phyloP scores from a whole-genome alignment of 805 yeast genomes.

The Metschnikowia aberdeeniae region DNA sequence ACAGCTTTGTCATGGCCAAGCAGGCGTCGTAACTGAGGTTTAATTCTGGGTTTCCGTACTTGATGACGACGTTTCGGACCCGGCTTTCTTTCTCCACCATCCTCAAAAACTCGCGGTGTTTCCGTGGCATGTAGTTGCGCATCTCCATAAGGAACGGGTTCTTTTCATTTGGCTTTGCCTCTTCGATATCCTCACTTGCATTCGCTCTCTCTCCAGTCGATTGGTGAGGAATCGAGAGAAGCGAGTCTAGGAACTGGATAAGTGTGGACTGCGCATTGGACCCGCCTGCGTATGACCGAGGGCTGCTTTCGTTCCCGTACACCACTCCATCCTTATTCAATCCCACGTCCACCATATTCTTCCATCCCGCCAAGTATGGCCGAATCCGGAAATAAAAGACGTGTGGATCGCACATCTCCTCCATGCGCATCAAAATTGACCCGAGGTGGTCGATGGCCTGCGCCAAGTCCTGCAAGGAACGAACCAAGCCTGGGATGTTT shows the following conservation, averaged over 20 bases:
- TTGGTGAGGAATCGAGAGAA: constrained; percentile 71
- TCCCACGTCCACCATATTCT: constrained; percentile 84
- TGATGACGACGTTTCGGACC: constrained; percentile 60
- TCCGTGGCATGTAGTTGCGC: constrained; percentile 87
- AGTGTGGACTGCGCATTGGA: constrained; percentile 91
- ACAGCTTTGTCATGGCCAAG: constrained; percentile 79
- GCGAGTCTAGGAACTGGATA: constrained; percentile 79
- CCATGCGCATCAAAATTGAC: constrained; percentile 71
- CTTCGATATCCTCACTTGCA: constrained; percentile 4
- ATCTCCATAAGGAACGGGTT: constrained; percentile 70
- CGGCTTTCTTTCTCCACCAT: constrained; percentile 55
- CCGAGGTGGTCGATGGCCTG: constrained; percentile 72
- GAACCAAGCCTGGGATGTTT: constrained; percentile 39
- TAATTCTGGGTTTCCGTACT: constrained; percentile 49
- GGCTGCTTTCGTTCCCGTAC: constrained; percentile 62
- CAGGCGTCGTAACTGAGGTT: constrained; percentile 80
- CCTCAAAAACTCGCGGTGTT: constrained; percentile 70
- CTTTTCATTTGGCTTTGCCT: constrained; percentile 9
- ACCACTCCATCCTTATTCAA: constrained; percentile 63
- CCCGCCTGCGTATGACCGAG: constrained; percentile 73
- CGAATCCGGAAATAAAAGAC: constrained; percentile 81
- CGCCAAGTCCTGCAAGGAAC: constrained; percentile 60
- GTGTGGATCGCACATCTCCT: constrained; percentile 93
- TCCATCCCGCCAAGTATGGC: constrained; percentile 93
- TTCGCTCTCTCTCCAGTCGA: constrained; percentile 62